Base-by-base conservation (phyloP, 768 basidiomycete species). In the Podaxis sp. region DNA sequence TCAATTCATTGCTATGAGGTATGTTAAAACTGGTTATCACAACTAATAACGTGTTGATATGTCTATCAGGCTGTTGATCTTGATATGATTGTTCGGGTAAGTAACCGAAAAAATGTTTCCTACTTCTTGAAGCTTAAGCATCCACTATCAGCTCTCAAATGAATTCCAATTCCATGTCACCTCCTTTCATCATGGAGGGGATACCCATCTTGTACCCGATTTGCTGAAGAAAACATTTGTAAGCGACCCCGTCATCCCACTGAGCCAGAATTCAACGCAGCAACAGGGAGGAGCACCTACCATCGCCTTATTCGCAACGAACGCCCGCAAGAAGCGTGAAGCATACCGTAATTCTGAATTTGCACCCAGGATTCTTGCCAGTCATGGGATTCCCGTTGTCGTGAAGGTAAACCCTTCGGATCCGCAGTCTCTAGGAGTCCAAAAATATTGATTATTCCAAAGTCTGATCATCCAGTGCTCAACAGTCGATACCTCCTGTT, bases 101-200 rank as follows among this genome's bases (percentile, higher is more conserved):
- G 84, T 71, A 6, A 5, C 44, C 44, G 0, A 8, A 4, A 2
- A 46, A 13, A 17, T 1, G n/a, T 19, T 9, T n/a, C n/a, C n/a
- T 19, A n/a, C 0, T 46, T 3, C 44, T 46, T 46, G 15, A 46
- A 8, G 15, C 44, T 44, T 46, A 8, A 46, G n/a, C 3, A 22
- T 2, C 33, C 1, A 15, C 17, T 36, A 38, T 2, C 60, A 91
- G 81, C 77, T 93, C 2, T 85, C 90, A 9, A 91, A 93, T 72
- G 92, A 94, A 66, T 94, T 93, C 77, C 77, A 90, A 64, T 91
- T 91, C 74, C 83, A 87, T 0, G 77, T 92, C 40, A 84, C 90
- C 0, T 87, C 88, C 0, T 85, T 92, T 74, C 91, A 92, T 67
- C 91, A 93, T 66, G 90, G 92, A 0, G 86, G 87, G 46, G 90